Evolutionary conservation across 2,329 filamentous ascomycete genomes (phyloP), one percentile per base, ranked within the genome.

Genomic region (Trichoderma guizhouense): DNA sequence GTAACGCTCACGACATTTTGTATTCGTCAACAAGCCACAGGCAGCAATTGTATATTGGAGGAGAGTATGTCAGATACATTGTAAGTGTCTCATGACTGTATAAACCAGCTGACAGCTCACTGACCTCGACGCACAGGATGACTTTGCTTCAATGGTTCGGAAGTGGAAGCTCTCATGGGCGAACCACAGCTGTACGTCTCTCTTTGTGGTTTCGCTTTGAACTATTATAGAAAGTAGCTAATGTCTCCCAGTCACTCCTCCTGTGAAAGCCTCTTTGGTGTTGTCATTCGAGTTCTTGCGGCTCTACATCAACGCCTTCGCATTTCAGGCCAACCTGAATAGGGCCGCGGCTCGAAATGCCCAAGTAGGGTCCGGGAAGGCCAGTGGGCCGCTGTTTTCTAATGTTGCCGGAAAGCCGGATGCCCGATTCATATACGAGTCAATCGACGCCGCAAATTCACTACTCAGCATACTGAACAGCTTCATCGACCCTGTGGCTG

Each of bases 141-240:
- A 63, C 18, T 63, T 63, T 63, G 60, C 60, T 28, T 63, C 60
- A 9, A 63, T 63, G 60, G 60, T 63, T 18, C 60, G 60, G 60
- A 63, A 63, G 34, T 63, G 60, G 60, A 63, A 63, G 34, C 60
- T 63, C 15, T 63, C 60, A 28, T 63, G 60, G 60, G 60, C 60
- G 15, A 63, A 63, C 9, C 60, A 63, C 36, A 63, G 60, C 34
- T 63, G 60, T 63, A 18, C 0, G 60, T 28, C 14, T 36, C 32
- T 39, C 15, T 43, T 43, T 43, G 2, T 2, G n/a, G n/a, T 43
- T 21, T 18, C 43, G 8, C 9, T 47, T 47, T 47, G 15, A 18
- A 21, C 2, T 11, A 11, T 8, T 21, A 12, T 11, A 47, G 43
- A 47, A 47, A 9, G 18, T 21, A n/a, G 18, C 43, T 47, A 47